Conservation (phyloP, 495 filamentous ascomycete species). For the Thozetella sp. region DNA sequence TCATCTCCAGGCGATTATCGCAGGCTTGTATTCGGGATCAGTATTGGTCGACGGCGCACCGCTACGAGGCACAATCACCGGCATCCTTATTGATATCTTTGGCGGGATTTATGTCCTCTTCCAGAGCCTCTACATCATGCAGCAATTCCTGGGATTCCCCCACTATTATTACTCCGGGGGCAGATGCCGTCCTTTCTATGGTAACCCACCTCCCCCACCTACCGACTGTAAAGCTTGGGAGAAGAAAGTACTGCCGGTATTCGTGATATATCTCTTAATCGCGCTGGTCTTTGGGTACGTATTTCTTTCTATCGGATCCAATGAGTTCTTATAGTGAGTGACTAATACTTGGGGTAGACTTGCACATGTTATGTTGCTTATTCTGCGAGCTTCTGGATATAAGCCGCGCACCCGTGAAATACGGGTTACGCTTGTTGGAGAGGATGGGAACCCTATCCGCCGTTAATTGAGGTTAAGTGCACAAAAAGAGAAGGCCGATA, state of each 20-base stretch:
- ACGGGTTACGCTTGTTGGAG: not conserved
- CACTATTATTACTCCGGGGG: not conserved
- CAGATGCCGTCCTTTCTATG: not conserved
- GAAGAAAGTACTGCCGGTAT: not conserved
- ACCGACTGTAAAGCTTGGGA: not conserved
- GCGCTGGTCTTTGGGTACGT: constrained; percentile 5
- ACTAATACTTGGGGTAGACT: not conserved
- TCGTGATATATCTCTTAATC: not conserved
- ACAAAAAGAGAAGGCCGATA: too few species aligned
- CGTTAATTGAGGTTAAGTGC: too few species aligned
- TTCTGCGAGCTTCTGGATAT: not conserved
- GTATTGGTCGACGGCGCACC: constrained; percentile 4
- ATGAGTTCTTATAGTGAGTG: not conserved
- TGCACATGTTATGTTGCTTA: not conserved
- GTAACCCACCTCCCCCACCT: not conserved
- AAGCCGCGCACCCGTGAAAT: not conserved
- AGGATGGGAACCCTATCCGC: constrained; percentile 1
- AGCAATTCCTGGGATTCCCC: not conserved
- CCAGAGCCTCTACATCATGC: not conserved
- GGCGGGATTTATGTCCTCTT: constrained; percentile 1
- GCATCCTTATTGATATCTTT: constrained; percentile 4
- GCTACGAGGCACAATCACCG: not conserved
- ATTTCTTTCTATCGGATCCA: not conserved
- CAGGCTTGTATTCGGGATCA: not conserved
- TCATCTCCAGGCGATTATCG: not conserved